Evolutionary conservation across 768 basidiomycete genomes (phyloP).

Genomic region (Phaeotremella fagi): DNA sequence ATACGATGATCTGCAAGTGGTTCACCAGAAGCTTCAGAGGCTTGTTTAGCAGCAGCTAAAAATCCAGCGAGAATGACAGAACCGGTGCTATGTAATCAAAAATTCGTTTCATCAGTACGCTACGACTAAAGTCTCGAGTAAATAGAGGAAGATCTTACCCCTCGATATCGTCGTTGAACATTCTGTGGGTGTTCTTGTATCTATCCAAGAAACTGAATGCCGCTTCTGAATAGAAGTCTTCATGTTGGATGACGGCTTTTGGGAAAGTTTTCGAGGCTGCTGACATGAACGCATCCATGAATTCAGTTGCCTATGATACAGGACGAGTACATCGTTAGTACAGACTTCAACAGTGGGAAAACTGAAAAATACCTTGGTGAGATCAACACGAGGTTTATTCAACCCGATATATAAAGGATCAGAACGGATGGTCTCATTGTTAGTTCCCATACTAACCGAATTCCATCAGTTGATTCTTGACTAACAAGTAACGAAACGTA

Average conservation of each 20-base stretch:
- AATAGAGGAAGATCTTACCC: constrained; percentile 46
- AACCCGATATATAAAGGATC: constrained; percentile 88
- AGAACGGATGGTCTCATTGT: constrained; percentile 69
- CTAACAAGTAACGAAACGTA: constrained; percentile 11
- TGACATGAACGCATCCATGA: constrained; percentile 91
- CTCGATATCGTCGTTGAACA: constrained; percentile 90
- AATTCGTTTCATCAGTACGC: not conserved
- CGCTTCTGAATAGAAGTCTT: constrained; percentile 89
- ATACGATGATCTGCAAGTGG: constrained; percentile 72
- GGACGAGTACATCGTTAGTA: not conserved
- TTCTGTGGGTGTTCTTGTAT: constrained; percentile 68
- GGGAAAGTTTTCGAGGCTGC: constrained; percentile 73
- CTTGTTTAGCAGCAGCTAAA: constrained; percentile 75
- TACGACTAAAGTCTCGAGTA: not conserved
- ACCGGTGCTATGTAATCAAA: constrained; percentile 59
- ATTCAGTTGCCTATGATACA: constrained; percentile 57
- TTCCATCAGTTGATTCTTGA: not conserved
- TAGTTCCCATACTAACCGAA: constrained; percentile 84
- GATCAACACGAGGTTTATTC: constrained; percentile 53
- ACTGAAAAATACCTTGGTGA: constrained; percentile 20
- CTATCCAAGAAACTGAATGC: constrained; percentile 79
- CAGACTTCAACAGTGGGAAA: no score
- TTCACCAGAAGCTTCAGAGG: constrained; percentile 64
- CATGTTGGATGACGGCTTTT: constrained; percentile 71
- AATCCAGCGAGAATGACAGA: constrained; percentile 85